These are phyloP conservation scores for Penicillium sp. DNA, from an alignment of 2,329 filamentous ascomycete species.

Conservation along the genomic window DNA sequence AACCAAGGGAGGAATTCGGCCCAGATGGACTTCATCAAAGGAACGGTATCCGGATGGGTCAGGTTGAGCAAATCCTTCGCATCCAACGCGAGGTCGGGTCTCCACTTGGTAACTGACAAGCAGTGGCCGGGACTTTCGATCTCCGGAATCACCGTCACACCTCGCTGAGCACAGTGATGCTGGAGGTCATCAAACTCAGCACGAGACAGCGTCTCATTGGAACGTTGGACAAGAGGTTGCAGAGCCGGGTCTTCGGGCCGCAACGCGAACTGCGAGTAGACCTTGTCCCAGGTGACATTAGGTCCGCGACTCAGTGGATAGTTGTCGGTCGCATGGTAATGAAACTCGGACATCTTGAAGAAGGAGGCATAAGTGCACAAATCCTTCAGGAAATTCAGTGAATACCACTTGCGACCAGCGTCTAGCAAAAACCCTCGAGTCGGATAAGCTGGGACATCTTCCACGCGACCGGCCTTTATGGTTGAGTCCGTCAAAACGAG, in stretches of 20 bases:
- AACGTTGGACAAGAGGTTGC: slow-evolving; percentile 48
- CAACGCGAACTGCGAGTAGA: slow-evolving; percentile 56
- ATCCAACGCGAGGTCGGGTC: slow-evolving; percentile 51
- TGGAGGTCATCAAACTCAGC: slow-evolving; percentile 54
- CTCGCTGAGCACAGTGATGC: slow-evolving; percentile 50
- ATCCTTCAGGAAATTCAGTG: slow-evolving; percentile 53
- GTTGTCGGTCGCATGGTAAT: slow-evolving; percentile 58
- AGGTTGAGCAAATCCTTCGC: slow-evolving; percentile 55
- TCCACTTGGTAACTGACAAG: slow-evolving; percentile 57
- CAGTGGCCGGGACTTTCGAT: slow-evolving; percentile 59
- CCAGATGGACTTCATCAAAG: slow-evolving; percentile 54
- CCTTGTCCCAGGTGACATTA: slow-evolving; percentile 46
- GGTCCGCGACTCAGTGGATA: slow-evolving; percentile 50
- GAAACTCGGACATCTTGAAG: slow-evolving; percentile 59
- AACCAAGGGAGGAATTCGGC: slow-evolving; percentile 56
- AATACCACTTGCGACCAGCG: slow-evolving; percentile 55
- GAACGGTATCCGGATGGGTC: slow-evolving; percentile 53
- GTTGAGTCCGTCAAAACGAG: slow-evolving; percentile 39
- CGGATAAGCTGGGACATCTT: slow-evolving; percentile 52
- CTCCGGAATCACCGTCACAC: slow-evolving; percentile 58
- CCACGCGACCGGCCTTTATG: slow-evolving; percentile 43
- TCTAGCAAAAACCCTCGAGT: slow-evolving; percentile 53
- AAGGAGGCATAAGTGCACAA: slow-evolving; percentile 59
- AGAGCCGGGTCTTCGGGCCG: slow-evolving; percentile 50
- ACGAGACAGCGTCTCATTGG: slow-evolving; percentile 55